Percentiles rank a stretch among this genome's conserved stretches.
These are phyloP conservation scores for Backusella macrospora DNA, from an alignment of 192 early-diverging fungal species.

Conservation along the genomic window DNA sequence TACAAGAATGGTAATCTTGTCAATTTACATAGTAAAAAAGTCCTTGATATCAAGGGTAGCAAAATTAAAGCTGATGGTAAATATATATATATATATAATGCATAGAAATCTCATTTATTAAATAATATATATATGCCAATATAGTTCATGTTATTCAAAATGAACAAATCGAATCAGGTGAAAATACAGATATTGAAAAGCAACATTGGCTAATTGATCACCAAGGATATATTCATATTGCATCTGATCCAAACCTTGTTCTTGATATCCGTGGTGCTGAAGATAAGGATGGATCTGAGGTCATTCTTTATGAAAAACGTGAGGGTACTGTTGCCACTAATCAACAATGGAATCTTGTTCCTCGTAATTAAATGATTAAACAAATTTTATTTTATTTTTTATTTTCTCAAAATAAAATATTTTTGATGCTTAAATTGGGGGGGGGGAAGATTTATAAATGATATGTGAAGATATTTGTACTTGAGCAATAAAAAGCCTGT, in stretches of 20 bases:
- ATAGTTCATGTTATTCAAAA: no score
- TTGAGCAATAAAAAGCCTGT: no score
- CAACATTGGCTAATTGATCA: slow-evolving; percentile 26
- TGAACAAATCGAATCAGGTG: no score
- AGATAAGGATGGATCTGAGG: slow-evolving; percentile 11
- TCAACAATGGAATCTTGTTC: slow-evolving; percentile 23
- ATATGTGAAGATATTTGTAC: no score
- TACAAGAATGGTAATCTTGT: slow-evolving; percentile 23
- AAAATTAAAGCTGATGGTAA: slow-evolving; percentile 15
- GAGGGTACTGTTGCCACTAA: slow-evolving; percentile 27
- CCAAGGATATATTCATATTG: slow-evolving; percentile 22
- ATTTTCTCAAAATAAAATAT: no score
- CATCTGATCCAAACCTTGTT: slow-evolving; percentile 18
- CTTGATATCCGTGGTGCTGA: slow-evolving; percentile 23
- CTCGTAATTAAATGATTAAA: no score
- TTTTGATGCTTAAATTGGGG: no score
- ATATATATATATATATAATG: no score
- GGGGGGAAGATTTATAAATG: no score
- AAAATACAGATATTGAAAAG: neutral
- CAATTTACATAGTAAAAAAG: slow-evolving; percentile 24
- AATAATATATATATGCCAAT: no score
- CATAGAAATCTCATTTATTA: no score
- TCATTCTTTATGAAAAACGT: slow-evolving; percentile 23
- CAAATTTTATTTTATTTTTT: no score
- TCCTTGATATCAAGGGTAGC: slow-evolving; percentile 26